These are phyloP conservation scores for Ceriops zippeliana DNA, from an alignment of 345 rosid species.

Conservation along the genomic window DNA sequence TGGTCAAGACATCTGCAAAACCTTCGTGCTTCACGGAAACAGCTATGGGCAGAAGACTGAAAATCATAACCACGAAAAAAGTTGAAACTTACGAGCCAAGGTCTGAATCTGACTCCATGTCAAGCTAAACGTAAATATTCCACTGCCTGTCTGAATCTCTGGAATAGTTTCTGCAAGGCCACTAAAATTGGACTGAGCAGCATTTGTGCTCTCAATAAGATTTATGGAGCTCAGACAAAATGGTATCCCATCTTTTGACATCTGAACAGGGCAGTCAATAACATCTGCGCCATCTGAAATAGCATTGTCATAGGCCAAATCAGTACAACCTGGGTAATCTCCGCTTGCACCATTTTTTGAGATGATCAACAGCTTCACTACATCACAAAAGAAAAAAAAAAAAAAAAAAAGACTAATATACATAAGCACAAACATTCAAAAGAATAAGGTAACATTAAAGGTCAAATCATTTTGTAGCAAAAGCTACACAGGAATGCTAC, in stretches of 20 bases:
- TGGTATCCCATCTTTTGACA: slow-evolving; percentile 66
- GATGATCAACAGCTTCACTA: slow-evolving; percentile 53
- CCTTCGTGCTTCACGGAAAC: too few species aligned
- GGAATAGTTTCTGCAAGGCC: slow-evolving; percentile 39
- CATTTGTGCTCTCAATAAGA: slow-evolving; percentile 48
- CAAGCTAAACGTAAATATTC: slow-evolving; percentile 66
- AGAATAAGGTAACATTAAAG: not conserved
- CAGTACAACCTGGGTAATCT: slow-evolving; percentile 78
- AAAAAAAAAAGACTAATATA: slow-evolving; percentile 3
- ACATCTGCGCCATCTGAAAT: slow-evolving; percentile 66
- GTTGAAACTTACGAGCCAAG: slow-evolving; percentile 54
- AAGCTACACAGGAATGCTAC: slow-evolving; percentile 32
- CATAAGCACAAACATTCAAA: not conserved
- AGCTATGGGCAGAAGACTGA: not conserved
- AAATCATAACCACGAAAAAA: not conserved
- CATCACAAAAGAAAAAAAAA: slow-evolving; percentile 11
- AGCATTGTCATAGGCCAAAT: slow-evolving; percentile 69
- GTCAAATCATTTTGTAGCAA: not conserved
- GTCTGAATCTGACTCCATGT: slow-evolving; percentile 60
- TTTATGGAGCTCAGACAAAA: slow-evolving; percentile 62
- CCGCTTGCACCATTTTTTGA: slow-evolving; percentile 88
- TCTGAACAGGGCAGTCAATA: slow-evolving; percentile 81
- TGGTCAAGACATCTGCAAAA: too few species aligned
- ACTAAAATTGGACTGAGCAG: slow-evolving; percentile 41
- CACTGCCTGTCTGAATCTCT: slow-evolving; percentile 27